phyloP scores from a whole-genome alignment of 1,139 yeast species.

The Kodamaea anthophila region DNA sequence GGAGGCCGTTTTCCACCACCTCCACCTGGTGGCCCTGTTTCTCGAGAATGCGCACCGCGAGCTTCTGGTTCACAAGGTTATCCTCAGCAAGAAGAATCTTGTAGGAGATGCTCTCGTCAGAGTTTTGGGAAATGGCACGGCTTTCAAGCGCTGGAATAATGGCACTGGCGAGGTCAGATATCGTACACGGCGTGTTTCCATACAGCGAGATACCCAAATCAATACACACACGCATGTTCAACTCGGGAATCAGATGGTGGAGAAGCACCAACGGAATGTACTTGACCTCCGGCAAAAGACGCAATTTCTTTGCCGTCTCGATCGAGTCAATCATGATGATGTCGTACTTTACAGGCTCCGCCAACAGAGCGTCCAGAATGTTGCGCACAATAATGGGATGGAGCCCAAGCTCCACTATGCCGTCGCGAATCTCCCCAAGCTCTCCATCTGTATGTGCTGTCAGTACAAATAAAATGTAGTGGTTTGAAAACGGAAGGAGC shows the following conservation, averaged over 20 bases:
- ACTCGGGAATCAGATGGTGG: constrained; percentile 71
- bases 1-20: constrained; percentile 80
- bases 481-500: constrained; percentile 66
- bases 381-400: constrained; percentile 46
- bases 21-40: constrained; percentile 78
- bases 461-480: constrained; percentile 62
- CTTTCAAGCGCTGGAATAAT: constrained; percentile 80
- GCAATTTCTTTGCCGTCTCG: constrained; percentile 63
- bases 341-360: constrained; percentile 62
- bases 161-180: constrained; percentile 75
- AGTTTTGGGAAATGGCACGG: constrained; percentile 71
- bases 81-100: constrained; percentile 80
- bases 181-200: constrained; percentile 82
- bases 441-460: constrained; percentile 54
- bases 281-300: constrained; percentile 67
- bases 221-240: constrained; percentile 74
- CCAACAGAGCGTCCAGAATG: constrained; percentile 43
- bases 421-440: constrained; percentile 37
- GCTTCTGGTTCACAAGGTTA: constrained; percentile 78
- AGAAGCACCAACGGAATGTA: constrained; percentile 75
- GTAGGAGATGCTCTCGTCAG: constrained; percentile 72
- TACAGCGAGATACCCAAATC: constrained; percentile 84
- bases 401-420: constrained; percentile 40
- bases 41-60: constrained; percentile 76
- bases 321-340: constrained; percentile 77